Evolutionary conservation across 345 rosid species (phyloP).

Genomic region (Melaleuca quinquenervia): DNA sequence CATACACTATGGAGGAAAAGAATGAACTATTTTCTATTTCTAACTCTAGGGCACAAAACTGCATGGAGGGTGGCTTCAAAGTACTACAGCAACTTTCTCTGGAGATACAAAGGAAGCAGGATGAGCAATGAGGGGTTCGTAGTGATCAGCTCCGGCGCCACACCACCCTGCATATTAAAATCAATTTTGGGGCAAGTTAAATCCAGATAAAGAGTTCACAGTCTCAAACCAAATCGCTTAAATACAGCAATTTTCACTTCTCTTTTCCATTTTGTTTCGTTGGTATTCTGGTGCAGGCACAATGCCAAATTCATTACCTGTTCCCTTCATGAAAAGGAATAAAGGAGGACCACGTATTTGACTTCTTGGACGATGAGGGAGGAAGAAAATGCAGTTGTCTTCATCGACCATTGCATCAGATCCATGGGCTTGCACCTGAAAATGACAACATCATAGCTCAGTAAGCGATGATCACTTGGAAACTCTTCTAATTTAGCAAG

Average conservation of each 20-base stretch:
- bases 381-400: conserved; percentile 92
- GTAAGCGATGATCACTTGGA: neutral
- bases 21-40: conserved; percentile 10
- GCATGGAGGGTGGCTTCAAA: conserved; percentile 27
- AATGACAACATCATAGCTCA: neutral
- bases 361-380: conserved; percentile 86
- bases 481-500: neutral
- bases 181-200: neutral
- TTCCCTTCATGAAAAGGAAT: conserved; percentile 97
- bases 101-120: conserved; percentile 57
- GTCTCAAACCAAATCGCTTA: neutral
- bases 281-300: neutral
- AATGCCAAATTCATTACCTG: conserved; percentile 36
- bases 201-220: neutral
- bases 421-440: conserved; percentile 98
- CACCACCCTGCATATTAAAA: conserved; percentile 63
- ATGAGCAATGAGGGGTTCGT: conserved; percentile 79
- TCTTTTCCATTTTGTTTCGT: neutral
- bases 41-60: conserved; percentile 33
- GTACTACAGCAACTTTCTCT: conserved; percentile 83
- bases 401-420: conserved; percentile 94
- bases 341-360: conserved; percentile 73
- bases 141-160: conserved; percentile 97
- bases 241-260: neutral
- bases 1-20: conserved; percentile 3